Base-by-base conservation (phyloP, 768 basidiomycete species). In the Sarcodon aspratus region DNA sequence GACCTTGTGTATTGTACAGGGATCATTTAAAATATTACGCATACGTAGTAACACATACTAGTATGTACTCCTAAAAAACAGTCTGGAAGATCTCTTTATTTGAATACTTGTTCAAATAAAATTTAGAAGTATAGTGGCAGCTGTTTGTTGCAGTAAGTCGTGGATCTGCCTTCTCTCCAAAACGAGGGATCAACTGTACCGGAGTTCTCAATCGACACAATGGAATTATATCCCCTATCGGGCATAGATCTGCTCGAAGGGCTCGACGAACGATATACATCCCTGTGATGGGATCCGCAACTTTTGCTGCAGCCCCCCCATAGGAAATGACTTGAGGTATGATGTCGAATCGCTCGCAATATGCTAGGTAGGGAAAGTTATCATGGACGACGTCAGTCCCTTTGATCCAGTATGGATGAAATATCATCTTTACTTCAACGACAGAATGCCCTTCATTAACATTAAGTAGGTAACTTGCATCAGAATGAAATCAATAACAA, bases 21-120 rank as follows among this genome's bases (percentile, higher is more conserved):
- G n/a, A n/a, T n/a, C n/a, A n/a, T n/a, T n/a, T n/a, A n/a, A n/a
- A n/a, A n/a, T n/a, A n/a, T n/a, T n/a, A n/a, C n/a, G n/a, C n/a
- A n/a, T n/a, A n/a, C n/a, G n/a, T n/a, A n/a, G n/a, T n/a, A n/a
- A n/a, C n/a, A n/a, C n/a, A n/a, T n/a, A n/a, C n/a, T n/a, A n/a
- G n/a, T n/a, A n/a, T n/a, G n/a, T n/a, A n/a, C n/a, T n/a, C n/a
- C n/a, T n/a, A n/a, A n/a, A n/a, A n/a, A n/a, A n/a, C n/a, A n/a
- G n/a, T n/a, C 36, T 57, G 50, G 12, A 52, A 59, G 6, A 59
- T 44, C 15, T 69, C 62, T 48, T 68, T 69, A 21, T 54, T 53
- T 40, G 59, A 64, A 48, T 66, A 68, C 44, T 61, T 62, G 43
- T 69, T 65, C 46, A 69, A 46, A 32, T 56, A 61, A 33, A 61